Evolutionary conservation across 129 eudicot species (phyloP).

Genomic region (carrot (Daucus carota)): DH1_v3.0 NC_030384.2:40153001-40153500

Average conservation of each 20-base stretch:
- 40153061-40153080: slow-evolving; percentile 13
- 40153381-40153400: background rate
- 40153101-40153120: slow-evolving; percentile 83
- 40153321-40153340: background rate
- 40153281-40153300: background rate
- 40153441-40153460: slow-evolving; percentile 92
- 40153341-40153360: background rate
- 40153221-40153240: background rate
- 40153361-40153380: background rate
- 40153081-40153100: slow-evolving; percentile 96
- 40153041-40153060: background rate
- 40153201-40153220: background rate
- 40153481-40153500: slow-evolving; percentile 80
- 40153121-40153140: slow-evolving; percentile 90
- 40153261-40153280: background rate
- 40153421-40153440: slow-evolving; percentile 77
- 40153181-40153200: slow-evolving; percentile 86
- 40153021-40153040: background rate
- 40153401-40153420: slow-evolving; percentile 28
- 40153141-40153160: slow-evolving; percentile 89
- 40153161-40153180: slow-evolving; percentile 96
- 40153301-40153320: background rate
- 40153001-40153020: background rate
- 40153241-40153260: background rate
- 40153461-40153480: slow-evolving; percentile 83